Evolutionary conservation across 208 protist genomes (phyloP).

Genomic region (Leishmania martiniquensis): DNA sequence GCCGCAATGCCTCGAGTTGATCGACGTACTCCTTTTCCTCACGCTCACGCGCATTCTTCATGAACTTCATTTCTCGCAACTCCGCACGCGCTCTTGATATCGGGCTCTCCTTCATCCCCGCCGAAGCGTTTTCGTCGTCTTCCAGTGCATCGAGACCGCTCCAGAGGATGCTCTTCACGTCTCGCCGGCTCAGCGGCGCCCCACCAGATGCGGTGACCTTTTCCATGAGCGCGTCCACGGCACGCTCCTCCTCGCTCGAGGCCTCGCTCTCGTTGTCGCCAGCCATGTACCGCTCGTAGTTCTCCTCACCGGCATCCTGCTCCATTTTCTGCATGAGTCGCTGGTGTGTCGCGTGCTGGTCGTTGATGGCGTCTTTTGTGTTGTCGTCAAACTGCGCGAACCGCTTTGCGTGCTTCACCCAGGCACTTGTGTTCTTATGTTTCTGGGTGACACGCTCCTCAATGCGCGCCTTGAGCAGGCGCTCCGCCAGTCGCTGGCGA

Average conservation of each 20-base stretch:
- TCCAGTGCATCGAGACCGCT: constrained; percentile 26
- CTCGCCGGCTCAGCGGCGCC: constrained; percentile 14
- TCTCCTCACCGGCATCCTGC: constrained; percentile 81
- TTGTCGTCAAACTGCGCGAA: constrained; percentile 78
- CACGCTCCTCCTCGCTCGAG: constrained; percentile 79
- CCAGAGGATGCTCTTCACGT: constrained; percentile 58
- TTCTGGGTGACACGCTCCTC: constrained; percentile 92
- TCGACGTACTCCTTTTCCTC: constrained; percentile 65
- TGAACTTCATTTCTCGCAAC: constrained; percentile 86
- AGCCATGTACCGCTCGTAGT: constrained; percentile 59
- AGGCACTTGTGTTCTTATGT: constrained; percentile 93
- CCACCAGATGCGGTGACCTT: constrained; percentile 24
- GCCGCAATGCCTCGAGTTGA: constrained; percentile 51
- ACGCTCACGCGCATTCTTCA: constrained; percentile 76
- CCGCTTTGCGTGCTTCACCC: constrained; percentile 90
- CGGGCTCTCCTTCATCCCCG: constrained; percentile 28
- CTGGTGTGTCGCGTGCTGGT: constrained; percentile 86
- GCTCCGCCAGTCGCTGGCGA: constrained; percentile 65
- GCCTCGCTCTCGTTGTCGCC: constrained; percentile 42
- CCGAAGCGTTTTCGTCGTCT: constrained; percentile 9
- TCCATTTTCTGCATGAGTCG: constrained; percentile 92
- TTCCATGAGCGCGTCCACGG: constrained; percentile 80
- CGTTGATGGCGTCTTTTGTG: constrained; percentile 88
- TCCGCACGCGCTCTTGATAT: constrained; percentile 72
- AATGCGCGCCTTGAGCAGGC: constrained; percentile 78